Percentiles rank a stretch among this genome's conserved stretches.
These are phyloP conservation scores for Lojkania enalia DNA, from an alignment of 2,329 filamentous ascomycete genomes.

Conservation along the genomic window DNA sequence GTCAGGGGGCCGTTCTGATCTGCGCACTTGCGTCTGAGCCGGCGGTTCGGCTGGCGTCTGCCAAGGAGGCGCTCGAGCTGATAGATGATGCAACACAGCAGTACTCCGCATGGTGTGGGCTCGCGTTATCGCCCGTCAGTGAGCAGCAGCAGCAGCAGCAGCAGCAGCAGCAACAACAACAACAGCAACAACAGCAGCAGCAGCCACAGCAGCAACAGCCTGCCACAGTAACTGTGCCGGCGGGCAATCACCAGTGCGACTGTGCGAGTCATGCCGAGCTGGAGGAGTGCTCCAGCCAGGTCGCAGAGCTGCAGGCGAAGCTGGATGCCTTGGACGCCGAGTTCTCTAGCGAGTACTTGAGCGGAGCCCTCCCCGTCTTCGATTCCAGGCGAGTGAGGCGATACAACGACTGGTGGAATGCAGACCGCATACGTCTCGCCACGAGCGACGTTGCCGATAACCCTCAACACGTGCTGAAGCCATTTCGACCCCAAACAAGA, in stretches of 20 bases:
- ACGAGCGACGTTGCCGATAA: conserved; percentile 5
- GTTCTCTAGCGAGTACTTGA: not conserved
- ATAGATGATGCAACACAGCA: conserved; percentile 5
- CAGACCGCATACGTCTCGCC: conserved; percentile 7
- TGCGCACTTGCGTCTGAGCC: conserved; percentile 7
- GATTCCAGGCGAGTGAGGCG: conserved; percentile 8
- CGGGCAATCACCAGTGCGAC: not conserved
- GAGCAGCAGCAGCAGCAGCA: conserved; percentile 8
- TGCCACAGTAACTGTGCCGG: not conserved
- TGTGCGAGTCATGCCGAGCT: not conserved
- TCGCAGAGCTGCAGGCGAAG: conserved; percentile 4
- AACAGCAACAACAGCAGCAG: conserved; percentile 6
- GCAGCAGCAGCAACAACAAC: conserved; percentile 5
- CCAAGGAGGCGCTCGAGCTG: not conserved
- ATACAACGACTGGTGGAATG: conserved; percentile 10
- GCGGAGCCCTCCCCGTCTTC: conserved; percentile 7
- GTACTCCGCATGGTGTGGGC: conserved; percentile 6
- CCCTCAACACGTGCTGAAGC: conserved; percentile 4
- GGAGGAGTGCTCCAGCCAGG: not conserved
- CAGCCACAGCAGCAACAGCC: conserved; percentile 1
- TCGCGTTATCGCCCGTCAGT: conserved; percentile 3
- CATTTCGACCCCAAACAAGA: conserved; percentile 8
- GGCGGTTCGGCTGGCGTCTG: not conserved
- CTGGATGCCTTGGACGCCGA: conserved; percentile 3
- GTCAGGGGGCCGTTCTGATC: conserved; percentile 5